Base-by-base conservation (phyloP, 164 flowering plant genomes). In the Annona cherimola region DNA sequence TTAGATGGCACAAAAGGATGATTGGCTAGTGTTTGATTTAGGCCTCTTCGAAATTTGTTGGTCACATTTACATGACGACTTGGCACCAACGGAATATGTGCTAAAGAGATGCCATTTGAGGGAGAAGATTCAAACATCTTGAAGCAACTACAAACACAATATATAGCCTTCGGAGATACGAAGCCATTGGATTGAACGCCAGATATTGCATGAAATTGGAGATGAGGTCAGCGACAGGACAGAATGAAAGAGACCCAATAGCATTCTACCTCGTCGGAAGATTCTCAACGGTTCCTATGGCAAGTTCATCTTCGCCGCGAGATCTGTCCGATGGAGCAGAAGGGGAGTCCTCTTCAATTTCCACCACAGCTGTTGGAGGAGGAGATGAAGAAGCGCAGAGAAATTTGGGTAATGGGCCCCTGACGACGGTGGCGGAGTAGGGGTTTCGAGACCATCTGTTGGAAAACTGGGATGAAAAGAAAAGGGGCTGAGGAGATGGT, bases 261-360 rank as follows among this genome's bases (percentile, higher is more conserved):
- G 18, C 9, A 61, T 61, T 63, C 4, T 74, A 79, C 86, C 82
- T 68, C 14, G 67, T 42, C 39, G 9, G 57, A 16, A 50, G 11
- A 50, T 50, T 50, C 14, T 50, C 57, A 50, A 64, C 26, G 41
- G 55, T 79, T 19, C 66, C 68, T 40, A 45, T 62, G 76, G 76
- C 39, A 19, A 81, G 9, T 61, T 61, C 39, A 20, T 20, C 62
- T 73, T 75, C 74, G 35, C 78, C 42, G 70, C 69, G 45, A 16
- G 45, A 59, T 42, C 71, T 72, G 44, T 77, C 78, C 3, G 76
- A 57, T 11, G 76, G 55, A 64, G 78, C 20, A 42, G 75, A 71
- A 75, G 80, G 39, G 63, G 76, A 66, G 18, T 67, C 80, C 43
- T 73, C 79, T 71, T 75, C 84, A 0, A 75, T 76, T 54, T 67